phyloP scores from a whole-genome alignment of 495 filamentous ascomycete genomes.

The Penicillium dipodomyicola region DNA sequence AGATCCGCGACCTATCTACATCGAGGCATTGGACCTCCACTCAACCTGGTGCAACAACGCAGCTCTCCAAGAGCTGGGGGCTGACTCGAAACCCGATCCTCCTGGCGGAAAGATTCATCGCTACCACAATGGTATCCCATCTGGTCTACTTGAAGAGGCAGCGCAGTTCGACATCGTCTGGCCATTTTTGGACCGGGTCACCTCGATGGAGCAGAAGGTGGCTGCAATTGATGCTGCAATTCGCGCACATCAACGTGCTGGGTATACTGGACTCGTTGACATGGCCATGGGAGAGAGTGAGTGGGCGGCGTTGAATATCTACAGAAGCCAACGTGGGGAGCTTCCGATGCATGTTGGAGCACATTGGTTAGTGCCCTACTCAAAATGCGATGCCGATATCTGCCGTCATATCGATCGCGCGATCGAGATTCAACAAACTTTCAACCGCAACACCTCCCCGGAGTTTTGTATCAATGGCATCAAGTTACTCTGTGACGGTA shows the following conservation, averaged over 20 bases:
- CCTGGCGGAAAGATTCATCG: conserved; percentile 56
- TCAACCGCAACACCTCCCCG: conserved; percentile 42
- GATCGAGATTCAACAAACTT: conserved; percentile 43
- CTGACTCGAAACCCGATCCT: conserved; percentile 47
- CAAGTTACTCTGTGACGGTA: conserved; percentile 60
- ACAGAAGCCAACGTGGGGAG: conserved; percentile 27
- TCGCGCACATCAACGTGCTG: conserved; percentile 8
- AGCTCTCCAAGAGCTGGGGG: conserved; percentile 51
- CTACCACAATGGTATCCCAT: conserved; percentile 44
- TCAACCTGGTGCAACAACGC: conserved; percentile 60
- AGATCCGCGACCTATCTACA: conserved; percentile 53
- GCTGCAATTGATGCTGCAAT: conserved; percentile 35
- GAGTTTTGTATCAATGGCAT: conserved; percentile 54
- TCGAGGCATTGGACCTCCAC: conserved; percentile 62
- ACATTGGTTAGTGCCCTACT: conserved; percentile 56
- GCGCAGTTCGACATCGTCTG: conserved; percentile 58
- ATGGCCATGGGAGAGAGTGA: conserved; percentile 60
- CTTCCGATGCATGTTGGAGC: conserved; percentile 52
- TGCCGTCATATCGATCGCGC: conserved; percentile 53
- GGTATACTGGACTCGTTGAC: conserved; percentile 53
- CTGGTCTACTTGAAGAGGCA: conserved; percentile 55
- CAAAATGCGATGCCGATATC: conserved; percentile 37
- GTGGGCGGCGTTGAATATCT: conserved; percentile 51
- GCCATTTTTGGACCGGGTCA: conserved; percentile 54
- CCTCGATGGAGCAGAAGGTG: conserved; percentile 49